Evolutionary conservation across 2,329 filamentous ascomycete genomes (phyloP), one percentile per base, ranked within the genome.

Genomic region (Rhexocercosporidium sp.): DNA sequence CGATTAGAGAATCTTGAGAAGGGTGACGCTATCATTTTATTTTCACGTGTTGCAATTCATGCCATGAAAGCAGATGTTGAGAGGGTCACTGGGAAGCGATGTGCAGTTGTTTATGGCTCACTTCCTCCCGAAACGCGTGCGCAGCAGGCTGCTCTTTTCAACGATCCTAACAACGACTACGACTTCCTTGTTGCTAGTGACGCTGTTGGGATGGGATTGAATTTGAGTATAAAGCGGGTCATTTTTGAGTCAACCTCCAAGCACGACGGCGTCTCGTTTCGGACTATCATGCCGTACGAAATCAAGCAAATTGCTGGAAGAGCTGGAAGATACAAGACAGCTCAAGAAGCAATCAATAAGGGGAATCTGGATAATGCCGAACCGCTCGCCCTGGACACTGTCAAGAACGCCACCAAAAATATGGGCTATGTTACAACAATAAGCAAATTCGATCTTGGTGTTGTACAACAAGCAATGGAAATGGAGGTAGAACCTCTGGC

Each of bases 171-270:
- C 76, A 99, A 96, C 77, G 94, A 97, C 67, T 99, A 97, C 77
- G 96, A 99, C 77, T 96, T 90, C 73, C 83, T 99, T 6, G 94
- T 96, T 29, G 96, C 96, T 9, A 97, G 93, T 73, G 94, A 97
- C 79, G 96, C 96, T 56, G 95, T 99, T 69, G 96, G 96, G 44
- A 98, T 99, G 95, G 96, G 96, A 0, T 82, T 99, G 25, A 99
- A 99, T 75, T 81, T 99, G 78, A 94, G 89, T 79, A 93, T 97
- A 77, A 96, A 94, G 77, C 91, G 96, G 29, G 87, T 99, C 68
- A 87, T 99, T 63, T 96, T 99, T 71, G 93, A 97, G 75, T 85
- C 90, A 0, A 85, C 90, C 1, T 81, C 84, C 67, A 99, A 97
- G 78, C 90, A 85, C 71, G 86, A 94, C 69, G 91, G 91, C 1